Base-by-base conservation (phyloP, 1,284 basidiomycete genomes). In the Cutaneotrichosporon cavernicola region DNA sequence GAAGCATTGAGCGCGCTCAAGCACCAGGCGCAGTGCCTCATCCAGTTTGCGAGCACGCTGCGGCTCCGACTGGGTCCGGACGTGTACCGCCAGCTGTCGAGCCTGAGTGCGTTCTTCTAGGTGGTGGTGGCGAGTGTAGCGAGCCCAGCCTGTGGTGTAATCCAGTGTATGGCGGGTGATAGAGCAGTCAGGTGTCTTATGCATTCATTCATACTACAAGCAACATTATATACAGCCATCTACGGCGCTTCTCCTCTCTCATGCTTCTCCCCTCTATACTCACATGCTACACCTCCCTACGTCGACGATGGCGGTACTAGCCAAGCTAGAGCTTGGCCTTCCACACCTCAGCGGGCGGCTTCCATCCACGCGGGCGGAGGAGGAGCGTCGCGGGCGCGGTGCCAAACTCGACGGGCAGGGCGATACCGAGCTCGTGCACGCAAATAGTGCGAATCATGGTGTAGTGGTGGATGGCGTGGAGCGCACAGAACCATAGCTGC, bases 1-100 rank as follows among this genome's bases (percentile, higher is more conserved):
- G 66, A 64, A 58, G 68, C 72, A 59, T 60, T 83, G 69, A 66
- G 70, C 18, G 69, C 72, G 36, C 74, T 77, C 60, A 79, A 79
- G 61, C 72, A 73, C 61, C 76, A 78, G 69, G 80, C 81, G 26
- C 72, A 80, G 69, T 73, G 75, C 34, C 78, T 96, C 67, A 92
- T 94, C 83, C 86, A 91, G 67, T 96, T 94, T 81, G 91, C 90
- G 47, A 90, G 91, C 50, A 89, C 91, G 73, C 82, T 96, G 63
- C 89, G 92, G 69, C 91, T 94, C 78, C 85, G 92, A 63, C 88
- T 97, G 86, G 90, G 91, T 16, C 88, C 90, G 36, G 91, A 97
- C 77, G 89, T 96, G 66, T 95, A 96, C 81, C 90, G 90, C 59
- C 91, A 95, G 80, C 83, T 96, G 64, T 82, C 77, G 63, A 72